Evolutionary conservation across 2,329 filamentous ascomycete genomes (phyloP).

Genomic region (Scorias spongiosa): DNA sequence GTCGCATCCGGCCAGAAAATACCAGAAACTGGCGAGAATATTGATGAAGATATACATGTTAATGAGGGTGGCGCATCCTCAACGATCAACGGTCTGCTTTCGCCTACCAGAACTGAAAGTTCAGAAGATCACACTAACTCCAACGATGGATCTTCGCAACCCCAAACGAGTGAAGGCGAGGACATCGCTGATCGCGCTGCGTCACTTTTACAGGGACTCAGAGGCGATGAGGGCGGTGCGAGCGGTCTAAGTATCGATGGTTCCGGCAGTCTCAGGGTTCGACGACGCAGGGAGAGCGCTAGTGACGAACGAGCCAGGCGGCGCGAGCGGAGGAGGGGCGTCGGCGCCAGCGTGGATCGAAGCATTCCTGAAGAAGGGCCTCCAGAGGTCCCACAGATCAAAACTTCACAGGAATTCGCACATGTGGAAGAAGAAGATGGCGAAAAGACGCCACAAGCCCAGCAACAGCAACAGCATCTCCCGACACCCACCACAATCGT

Average conservation of each 20-base stretch:
- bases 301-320: slow-evolving; percentile 61
- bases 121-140: slow-evolving; percentile 5
- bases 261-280: slow-evolving; percentile 33
- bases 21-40: slow-evolving; percentile 41
- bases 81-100: slow-evolving; percentile 9
- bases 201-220: slow-evolving; percentile 67
- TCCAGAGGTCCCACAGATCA: slow-evolving; percentile 2
- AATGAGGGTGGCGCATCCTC: slow-evolving; percentile 15
- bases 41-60: slow-evolving; percentile 5
- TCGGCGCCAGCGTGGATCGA: slow-evolving; percentile 7
- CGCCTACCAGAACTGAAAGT: slow-evolving; percentile 11
- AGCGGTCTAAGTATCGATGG: slow-evolving; percentile 40
- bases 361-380: slow-evolving; percentile 6
- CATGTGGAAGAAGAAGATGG: slow-evolving; percentile 5
- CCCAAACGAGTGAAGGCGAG: slow-evolving; percentile 32
- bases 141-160: neutral
- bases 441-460: slow-evolving; percentile 6
- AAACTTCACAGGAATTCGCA: neutral
- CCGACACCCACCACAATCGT: slow-evolving; percentile 13
- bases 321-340: slow-evolving; percentile 41
- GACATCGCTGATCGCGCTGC: slow-evolving; percentile 79
- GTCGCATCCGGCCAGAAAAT: slow-evolving; percentile 80
- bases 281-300: slow-evolving; percentile 56
- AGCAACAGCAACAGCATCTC: slow-evolving; percentile 1
- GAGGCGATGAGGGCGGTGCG: slow-evolving; percentile 38